Evolutionary conservation across 2,329 filamentous ascomycete species (phyloP).

Genomic region (Rutstroemia sp.): DNA sequence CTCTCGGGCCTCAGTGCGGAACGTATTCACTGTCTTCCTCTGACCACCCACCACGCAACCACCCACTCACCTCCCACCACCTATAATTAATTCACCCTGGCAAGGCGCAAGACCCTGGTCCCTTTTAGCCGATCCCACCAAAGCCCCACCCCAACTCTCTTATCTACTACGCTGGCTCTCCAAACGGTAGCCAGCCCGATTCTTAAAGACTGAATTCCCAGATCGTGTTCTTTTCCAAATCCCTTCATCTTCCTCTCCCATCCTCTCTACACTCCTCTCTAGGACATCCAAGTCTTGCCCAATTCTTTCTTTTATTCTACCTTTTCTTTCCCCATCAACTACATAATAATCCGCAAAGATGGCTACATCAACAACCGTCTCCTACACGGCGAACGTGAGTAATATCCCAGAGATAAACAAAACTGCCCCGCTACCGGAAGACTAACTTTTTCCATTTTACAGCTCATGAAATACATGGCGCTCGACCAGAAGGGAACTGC

Average conservation of each 20-base stretch:
- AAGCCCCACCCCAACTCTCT: neutral
- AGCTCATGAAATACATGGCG: slow-evolving; percentile 88
- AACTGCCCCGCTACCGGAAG: slow-evolving; percentile 10
- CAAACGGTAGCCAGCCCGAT: neutral
- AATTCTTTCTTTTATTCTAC: neutral
- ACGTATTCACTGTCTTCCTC: too few species aligned
- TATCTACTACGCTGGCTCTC: neutral
- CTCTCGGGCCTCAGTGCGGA: too few species aligned
- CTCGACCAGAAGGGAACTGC: slow-evolving; percentile 83
- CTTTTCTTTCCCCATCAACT: neutral
- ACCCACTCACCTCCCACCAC: neutral
- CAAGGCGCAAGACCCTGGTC: too few species aligned
- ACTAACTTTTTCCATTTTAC: slow-evolving; percentile 20
- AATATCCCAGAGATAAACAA: slow-evolving; percentile 10
- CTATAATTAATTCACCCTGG: neutral
- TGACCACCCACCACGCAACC: too few species aligned
- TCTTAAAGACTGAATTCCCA: neutral
- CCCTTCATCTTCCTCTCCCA: neutral
- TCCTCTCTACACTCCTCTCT: neutral
- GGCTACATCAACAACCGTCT: slow-evolving; percentile 27
- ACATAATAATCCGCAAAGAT: slow-evolving; percentile 20
- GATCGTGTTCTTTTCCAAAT: neutral
- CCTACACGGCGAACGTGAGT: slow-evolving; percentile 35
- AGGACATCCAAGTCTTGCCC: neutral
- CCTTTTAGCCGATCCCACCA: too few species aligned